Conservation (phyloP, 805 yeast genomes). For the Metschnikowia gruessii region DNA sequence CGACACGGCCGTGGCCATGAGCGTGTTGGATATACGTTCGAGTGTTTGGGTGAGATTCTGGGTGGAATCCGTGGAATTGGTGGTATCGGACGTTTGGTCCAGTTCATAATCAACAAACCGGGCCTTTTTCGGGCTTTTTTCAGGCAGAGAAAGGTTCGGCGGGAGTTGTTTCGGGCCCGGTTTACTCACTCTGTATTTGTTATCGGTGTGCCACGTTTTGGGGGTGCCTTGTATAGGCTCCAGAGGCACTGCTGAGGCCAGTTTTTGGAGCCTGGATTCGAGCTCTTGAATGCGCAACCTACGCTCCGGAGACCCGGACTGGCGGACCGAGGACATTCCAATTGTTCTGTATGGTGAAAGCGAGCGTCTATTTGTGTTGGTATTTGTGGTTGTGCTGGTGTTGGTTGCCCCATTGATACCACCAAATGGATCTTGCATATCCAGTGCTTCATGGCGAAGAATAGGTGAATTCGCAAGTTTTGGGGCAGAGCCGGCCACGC, state of each 20-base stretch:
- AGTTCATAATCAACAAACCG: slow-evolving; percentile 2
- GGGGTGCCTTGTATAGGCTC: neutral
- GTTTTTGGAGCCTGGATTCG: slow-evolving; percentile 18
- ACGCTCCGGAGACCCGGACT: slow-evolving; percentile 37
- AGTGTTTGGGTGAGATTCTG: slow-evolving; percentile 1
- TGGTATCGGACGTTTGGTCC: neutral
- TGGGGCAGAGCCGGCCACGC: neutral
- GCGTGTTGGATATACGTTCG: slow-evolving; percentile 8
- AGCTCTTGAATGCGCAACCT: slow-evolving; percentile 30
- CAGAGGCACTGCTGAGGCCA: neutral
- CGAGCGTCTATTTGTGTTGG: slow-evolving; percentile 3
- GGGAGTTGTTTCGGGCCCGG: no score
- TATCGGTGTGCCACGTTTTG: no score
- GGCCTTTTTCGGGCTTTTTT: slow-evolving; percentile 3
- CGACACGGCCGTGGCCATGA: slow-evolving; percentile 10
- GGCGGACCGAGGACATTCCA: slow-evolving; percentile 24
- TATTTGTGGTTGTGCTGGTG: neutral
- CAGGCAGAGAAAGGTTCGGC: neutral
- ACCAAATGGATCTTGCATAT: neutral
- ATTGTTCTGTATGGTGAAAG: slow-evolving; percentile 1
- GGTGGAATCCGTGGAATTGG: neutral
- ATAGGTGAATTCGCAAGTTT: slow-evolving; percentile 2
- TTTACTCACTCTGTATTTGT: no score
- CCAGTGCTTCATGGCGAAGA: neutral
- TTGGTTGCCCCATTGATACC: neutral